phyloP scores from a whole-genome alignment of 345 rosid genomes.

The Salix udensis region DNA sequence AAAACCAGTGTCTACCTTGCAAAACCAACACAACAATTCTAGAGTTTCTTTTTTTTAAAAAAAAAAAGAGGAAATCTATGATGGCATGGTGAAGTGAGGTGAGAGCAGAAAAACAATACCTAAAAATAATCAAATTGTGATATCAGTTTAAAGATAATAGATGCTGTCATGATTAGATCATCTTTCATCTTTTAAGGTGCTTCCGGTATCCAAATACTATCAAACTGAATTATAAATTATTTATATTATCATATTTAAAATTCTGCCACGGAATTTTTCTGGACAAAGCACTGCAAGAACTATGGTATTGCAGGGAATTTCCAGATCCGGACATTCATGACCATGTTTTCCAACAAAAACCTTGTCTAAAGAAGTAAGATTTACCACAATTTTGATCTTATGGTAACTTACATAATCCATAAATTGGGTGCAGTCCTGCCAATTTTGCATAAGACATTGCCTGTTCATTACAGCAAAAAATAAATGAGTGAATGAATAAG shows the following conservation, averaged over 20 bases:
- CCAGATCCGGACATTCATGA: neutral
- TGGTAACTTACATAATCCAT: constrained; percentile 80
- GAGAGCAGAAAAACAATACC: neutral
- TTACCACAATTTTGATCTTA: neutral
- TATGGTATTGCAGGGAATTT: neutral
- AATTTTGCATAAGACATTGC: constrained; percentile 98
- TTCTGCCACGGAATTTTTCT: neutral
- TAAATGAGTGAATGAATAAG: neutral
- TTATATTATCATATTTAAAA: constrained; percentile 1
- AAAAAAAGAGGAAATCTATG: neutral
- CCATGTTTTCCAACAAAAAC: neutral
- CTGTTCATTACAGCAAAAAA: constrained; percentile 49
- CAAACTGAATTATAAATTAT: neutral
- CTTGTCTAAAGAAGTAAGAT: neutral
- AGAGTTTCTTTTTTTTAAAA: neutral
- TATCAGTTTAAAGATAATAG: neutral
- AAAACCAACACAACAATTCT: constrained; percentile 16
- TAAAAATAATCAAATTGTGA: neutral
- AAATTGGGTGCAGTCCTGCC: constrained; percentile 90
- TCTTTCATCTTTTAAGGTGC: neutral
- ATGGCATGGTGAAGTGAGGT: neutral
- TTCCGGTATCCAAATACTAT: neutral
- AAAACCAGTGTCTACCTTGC: constrained; percentile 76
- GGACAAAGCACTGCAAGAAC: neutral
- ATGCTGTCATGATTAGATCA: neutral